Evolutionary conservation across 805 yeast species (phyloP), one percentile per base, ranked within the genome.

Genomic region (Saturnispora dispora): DNA sequence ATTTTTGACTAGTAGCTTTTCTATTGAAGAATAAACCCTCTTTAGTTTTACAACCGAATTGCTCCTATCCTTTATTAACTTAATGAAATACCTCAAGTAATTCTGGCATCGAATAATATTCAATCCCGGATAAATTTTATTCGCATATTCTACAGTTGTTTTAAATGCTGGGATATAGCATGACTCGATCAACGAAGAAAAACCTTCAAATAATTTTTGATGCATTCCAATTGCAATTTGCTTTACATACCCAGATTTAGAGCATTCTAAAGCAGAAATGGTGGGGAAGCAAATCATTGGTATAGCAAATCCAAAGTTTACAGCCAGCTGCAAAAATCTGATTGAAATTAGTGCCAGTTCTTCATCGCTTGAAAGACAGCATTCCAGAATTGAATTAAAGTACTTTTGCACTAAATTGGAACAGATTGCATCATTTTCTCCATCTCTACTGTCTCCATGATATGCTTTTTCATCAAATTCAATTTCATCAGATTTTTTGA

Each of bases 251-350:
- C 60, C 62, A 17, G 69, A 65, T 1, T 70, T 65, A 0, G 88
- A 79, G 0, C 85, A 71, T 52, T 82, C 81, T 35, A 88, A 67
- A 0, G 91, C 91, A 51, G 87, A 74, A 0, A 86, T 71, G 0
- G 89, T 82, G 0, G 89, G 77, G 5, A 83, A 76, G 58, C 88
- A 78, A 4, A 76, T 59, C 51, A 85, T 75, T 1, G 96, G 96
- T 60, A 84, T 86, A 0, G 85, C 83, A 64, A 78, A 83, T 0
- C 95, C 95, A 50, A 80, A 71, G 28, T 72, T 72, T 9, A 83
- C 74, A 23, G 83, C 77, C 42, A 77, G 63, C 50, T 74, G 78
- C 42, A 87, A 60, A 53, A 81, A 79, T 32, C 72, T 69, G 3
- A 82, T 72, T 0, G 88, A 82, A 1, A 73, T 62, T 22, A 50